Conservation (phyloP, 2,329 filamentous ascomycete species). For the Tolypocladium album region DNA sequence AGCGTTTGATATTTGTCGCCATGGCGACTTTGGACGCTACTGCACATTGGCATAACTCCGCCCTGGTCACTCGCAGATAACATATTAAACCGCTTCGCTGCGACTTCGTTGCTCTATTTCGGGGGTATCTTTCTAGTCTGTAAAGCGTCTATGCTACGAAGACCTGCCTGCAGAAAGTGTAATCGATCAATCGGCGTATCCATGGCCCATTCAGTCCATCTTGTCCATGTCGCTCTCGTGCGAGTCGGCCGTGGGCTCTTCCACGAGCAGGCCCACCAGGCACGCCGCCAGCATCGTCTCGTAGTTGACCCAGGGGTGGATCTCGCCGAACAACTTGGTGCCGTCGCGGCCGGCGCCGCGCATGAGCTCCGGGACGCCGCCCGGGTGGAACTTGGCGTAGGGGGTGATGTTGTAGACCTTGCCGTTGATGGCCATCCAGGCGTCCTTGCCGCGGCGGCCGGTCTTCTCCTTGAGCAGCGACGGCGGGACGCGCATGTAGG, state of each 20-base stretch:
- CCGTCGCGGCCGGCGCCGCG: constrained; percentile 51
- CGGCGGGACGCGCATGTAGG: constrained; percentile 68
- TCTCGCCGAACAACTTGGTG: constrained; percentile 52
- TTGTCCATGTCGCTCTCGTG: constrained; percentile 40
- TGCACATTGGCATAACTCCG: background rate
- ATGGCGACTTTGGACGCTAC: background rate
- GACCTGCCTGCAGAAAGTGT: background rate
- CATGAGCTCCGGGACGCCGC: constrained; percentile 66
- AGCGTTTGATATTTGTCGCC: background rate
- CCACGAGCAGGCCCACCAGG: constrained; percentile 51
- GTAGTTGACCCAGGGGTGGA: constrained; percentile 64
- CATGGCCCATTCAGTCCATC: constrained; percentile 39
- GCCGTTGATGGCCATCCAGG: constrained; percentile 83
- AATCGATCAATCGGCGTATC: background rate
- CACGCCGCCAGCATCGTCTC: constrained; percentile 58
- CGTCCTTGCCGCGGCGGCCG: constrained; percentile 73
- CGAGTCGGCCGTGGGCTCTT: constrained; percentile 33
- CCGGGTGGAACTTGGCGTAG: constrained; percentile 84
- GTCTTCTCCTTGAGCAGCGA: constrained; percentile 68
- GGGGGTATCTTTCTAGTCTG: background rate
- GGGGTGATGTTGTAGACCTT: constrained; percentile 91
- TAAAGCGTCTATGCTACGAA: background rate
- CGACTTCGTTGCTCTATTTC: background rate
- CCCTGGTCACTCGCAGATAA: too few species aligned
- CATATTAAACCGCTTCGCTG: background rate